These are phyloP conservation scores for Mortierella sp. DNA, from an alignment of 371 early-diverging fungal genomes.

Conservation along the genomic window DNA sequence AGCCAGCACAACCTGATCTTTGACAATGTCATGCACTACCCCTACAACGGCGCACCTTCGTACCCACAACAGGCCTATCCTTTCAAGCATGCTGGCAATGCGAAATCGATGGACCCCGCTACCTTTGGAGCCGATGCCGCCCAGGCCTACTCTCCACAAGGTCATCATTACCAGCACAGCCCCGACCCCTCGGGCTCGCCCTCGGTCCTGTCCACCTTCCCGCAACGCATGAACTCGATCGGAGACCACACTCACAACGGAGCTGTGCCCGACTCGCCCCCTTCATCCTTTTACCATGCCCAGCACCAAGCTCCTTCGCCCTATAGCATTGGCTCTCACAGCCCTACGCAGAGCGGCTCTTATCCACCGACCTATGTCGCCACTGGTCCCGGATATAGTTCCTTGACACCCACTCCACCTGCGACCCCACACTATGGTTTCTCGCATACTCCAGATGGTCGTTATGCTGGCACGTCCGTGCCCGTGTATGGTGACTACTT, in stretches of 20 bases:
- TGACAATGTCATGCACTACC: constrained; percentile 40
- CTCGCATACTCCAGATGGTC: constrained; percentile 45
- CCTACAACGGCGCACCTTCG: constrained; percentile 28
- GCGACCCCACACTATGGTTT: constrained; percentile 48
- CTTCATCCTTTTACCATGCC: constrained; percentile 38
- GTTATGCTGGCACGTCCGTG: constrained; percentile 30
- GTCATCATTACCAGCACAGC: constrained; percentile 44
- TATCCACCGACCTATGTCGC: constrained; percentile 41
- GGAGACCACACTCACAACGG: constrained; percentile 13
- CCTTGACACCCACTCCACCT: constrained; percentile 45
- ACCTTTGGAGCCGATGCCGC: constrained; percentile 27
- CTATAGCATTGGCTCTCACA: constrained; percentile 48
- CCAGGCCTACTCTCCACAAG: constrained; percentile 29
- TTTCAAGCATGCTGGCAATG: constrained; percentile 54
- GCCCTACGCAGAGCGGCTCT: constrained; percentile 36
- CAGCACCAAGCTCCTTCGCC: constrained; percentile 48
- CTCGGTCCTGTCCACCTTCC: constrained; percentile 35
- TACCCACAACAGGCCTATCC: constrained; percentile 36
- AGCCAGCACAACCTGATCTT: constrained; percentile 40
- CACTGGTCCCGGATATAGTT: constrained; percentile 34
- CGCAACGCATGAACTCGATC: constrained; percentile 36
- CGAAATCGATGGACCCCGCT: constrained; percentile 43
- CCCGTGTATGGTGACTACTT: constrained; percentile 47
- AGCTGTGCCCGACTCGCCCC: constrained; percentile 38
- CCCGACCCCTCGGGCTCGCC: constrained; percentile 44